Conservation (phyloP, 2,329 filamentous ascomycete species). For the Colletotrichum theobromicola region DNA sequence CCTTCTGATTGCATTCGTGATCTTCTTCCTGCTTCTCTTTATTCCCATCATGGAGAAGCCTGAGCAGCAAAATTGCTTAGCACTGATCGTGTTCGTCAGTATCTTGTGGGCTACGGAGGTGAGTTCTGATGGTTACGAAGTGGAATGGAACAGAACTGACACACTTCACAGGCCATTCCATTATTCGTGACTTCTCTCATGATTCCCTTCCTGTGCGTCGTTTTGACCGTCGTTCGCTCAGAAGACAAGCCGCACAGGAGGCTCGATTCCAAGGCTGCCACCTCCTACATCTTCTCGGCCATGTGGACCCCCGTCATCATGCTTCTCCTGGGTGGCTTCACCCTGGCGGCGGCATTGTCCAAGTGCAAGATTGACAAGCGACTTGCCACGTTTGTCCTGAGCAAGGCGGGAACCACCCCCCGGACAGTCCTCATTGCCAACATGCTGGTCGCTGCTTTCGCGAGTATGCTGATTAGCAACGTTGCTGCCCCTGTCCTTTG, state of each 20-base stretch:
- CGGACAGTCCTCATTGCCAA: slow-evolving; percentile 91
- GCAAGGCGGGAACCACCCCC: slow-evolving; percentile 92
- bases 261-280: slow-evolving; percentile 80
- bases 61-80: slow-evolving; percentile 95
- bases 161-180: slow-evolving; percentile 74
- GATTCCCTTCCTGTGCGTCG: slow-evolving; percentile 90
- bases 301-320: slow-evolving; percentile 99
- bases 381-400: slow-evolving; percentile 93
- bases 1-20: slow-evolving; percentile 69
- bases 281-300: slow-evolving; percentile 84
- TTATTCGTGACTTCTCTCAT: slow-evolving; percentile 95
- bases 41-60: slow-evolving; percentile 83
- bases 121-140: slow-evolving; percentile 29
- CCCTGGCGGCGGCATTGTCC: slow-evolving; percentile 90
- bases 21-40: slow-evolving; percentile 78
- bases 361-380: slow-evolving; percentile 99
- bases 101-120: slow-evolving; percentile 96
- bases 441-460: slow-evolving; percentile 98
- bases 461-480: slow-evolving; percentile 99
- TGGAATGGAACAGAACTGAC: slow-evolving; percentile 18
- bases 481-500: slow-evolving; percentile 96
- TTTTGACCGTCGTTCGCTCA: slow-evolving; percentile 82
- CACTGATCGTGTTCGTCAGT: slow-evolving; percentile 92
- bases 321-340: slow-evolving; percentile 95
- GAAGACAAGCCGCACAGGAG: slow-evolving; percentile 62